Percentiles rank a stretch among this genome's conserved stretches.
Evolutionary conservation across 108 stramenopile species (phyloP).

Genomic region (Skeletonema menzelii): DNA sequence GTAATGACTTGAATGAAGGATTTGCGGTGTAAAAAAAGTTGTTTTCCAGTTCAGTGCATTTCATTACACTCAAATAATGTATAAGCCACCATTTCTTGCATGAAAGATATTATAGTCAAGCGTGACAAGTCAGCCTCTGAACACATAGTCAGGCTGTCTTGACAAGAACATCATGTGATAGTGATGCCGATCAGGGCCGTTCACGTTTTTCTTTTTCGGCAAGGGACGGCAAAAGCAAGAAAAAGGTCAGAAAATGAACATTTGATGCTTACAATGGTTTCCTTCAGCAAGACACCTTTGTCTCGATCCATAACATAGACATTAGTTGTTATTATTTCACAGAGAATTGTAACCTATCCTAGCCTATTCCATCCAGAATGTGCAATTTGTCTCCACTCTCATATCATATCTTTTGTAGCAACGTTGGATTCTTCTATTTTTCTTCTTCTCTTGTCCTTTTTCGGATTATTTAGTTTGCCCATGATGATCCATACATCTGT

Average conservation of each 20-base stretch:
- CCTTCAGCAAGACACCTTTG: no score
- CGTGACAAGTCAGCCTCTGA: no score
- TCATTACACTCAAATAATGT: no score
- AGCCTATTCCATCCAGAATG: background rate
- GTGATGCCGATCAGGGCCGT: no score
- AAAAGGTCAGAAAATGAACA: no score
- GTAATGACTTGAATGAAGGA: background rate
- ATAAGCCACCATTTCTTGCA: no score
- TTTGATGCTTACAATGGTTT: no score
- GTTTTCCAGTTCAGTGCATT: background rate
- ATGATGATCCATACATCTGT: constrained; percentile 95
- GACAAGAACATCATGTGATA: no score
- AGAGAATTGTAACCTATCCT: background rate
- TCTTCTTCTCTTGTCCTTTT: background rate
- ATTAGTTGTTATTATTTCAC: background rate
- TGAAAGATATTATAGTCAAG: no score
- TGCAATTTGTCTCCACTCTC: background rate
- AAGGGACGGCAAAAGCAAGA: no score
- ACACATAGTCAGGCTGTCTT: no score
- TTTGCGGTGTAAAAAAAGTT: background rate
- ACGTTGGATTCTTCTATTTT: background rate
- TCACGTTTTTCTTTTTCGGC: no score
- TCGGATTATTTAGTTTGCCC: constrained; percentile 49
- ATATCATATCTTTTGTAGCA: background rate
- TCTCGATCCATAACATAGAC: background rate